A percentile compares a stretch with the other conserved stretches of the same genome.
phyloP scores from a whole-genome alignment of 2,329 filamentous ascomycete genomes.

The Alternaria ventricosa region DNA sequence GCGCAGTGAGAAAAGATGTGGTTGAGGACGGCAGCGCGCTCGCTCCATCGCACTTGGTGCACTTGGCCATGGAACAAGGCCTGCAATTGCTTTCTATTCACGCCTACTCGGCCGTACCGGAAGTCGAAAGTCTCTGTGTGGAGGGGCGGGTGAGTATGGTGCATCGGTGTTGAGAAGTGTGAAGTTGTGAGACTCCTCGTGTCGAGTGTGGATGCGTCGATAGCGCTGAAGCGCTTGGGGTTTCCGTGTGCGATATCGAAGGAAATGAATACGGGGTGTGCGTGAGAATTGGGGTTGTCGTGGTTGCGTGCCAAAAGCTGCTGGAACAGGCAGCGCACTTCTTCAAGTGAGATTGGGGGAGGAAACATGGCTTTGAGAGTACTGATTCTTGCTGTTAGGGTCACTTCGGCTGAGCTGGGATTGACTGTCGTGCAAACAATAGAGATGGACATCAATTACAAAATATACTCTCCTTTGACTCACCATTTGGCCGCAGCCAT shows the following conservation, averaged over 20 bases:
- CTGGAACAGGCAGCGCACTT: not conserved
- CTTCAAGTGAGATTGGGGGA: not conserved
- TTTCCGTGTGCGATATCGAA: slow-evolving; percentile 10
- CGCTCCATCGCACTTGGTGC: slow-evolving; percentile 1
- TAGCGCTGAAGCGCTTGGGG: slow-evolving; percentile 9
- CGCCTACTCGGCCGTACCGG: slow-evolving; percentile 5
- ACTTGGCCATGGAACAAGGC: slow-evolving; percentile 9
- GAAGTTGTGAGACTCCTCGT: slow-evolving; percentile 4
- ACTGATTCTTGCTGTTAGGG: not conserved
- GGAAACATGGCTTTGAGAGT: not conserved
- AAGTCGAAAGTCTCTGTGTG: slow-evolving; percentile 13
- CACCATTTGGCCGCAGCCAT: not conserved
- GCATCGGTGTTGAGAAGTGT: not conserved
- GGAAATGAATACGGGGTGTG: slow-evolving; percentile 10
- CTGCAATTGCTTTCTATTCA: slow-evolving; percentile 1
- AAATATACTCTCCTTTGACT: not conserved
- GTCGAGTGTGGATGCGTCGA: slow-evolving; percentile 8
- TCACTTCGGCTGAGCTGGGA: not conserved
- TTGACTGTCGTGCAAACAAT: not conserved
- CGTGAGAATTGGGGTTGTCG: not conserved
- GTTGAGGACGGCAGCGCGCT: slow-evolving; percentile 3
- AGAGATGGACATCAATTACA: not conserved
- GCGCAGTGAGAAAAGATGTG: slow-evolving; percentile 9
- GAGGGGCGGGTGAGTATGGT: not conserved
- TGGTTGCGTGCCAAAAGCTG: not conserved